phyloP scores from a whole-genome alignment of 345 rosid species.

The Eucalyptus melliodora region DNA sequence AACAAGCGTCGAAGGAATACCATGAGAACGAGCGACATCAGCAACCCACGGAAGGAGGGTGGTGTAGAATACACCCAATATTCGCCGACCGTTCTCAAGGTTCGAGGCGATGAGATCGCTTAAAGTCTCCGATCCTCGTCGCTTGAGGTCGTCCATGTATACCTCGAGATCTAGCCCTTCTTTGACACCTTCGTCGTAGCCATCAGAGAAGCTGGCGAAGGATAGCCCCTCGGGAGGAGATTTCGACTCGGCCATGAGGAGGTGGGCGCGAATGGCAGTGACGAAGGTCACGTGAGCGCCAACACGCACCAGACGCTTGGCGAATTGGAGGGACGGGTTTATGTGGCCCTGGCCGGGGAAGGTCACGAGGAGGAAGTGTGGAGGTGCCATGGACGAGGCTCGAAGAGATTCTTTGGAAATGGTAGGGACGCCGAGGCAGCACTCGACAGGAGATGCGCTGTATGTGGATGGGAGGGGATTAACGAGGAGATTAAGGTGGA shows the following conservation, averaged over 20 bases:
- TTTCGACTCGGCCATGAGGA: conserved; percentile 29
- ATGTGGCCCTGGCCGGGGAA: conserved; percentile 55
- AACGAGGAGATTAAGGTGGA: not conserved
- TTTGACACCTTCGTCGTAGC: conserved; percentile 39
- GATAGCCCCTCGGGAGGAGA: conserved; percentile 16
- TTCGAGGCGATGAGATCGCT: conserved; percentile 1
- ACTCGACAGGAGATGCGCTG: not conserved
- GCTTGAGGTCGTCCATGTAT: conserved; percentile 3
- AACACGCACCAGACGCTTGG: conserved; percentile 33
- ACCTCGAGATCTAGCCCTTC: conserved; percentile 1
- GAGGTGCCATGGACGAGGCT: not conserved
- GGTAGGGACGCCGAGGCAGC: not conserved
- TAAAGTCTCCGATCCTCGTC: conserved; percentile 1
- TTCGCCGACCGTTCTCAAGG: conserved; percentile 5
- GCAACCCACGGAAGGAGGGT: conserved; percentile 41
- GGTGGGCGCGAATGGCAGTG: conserved; percentile 6
- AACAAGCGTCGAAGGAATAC: conserved; percentile 21
- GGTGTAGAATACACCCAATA: conserved; percentile 31
- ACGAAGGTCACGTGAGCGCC: conserved; percentile 41
- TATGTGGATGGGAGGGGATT: not conserved
- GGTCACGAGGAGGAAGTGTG: conserved; percentile 33
- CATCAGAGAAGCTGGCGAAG: conserved; percentile 32
- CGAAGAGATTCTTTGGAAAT: not conserved
- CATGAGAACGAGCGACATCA: conserved; percentile 25
- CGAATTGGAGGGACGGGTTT: conserved; percentile 48